Conservation (phyloP, 495 filamentous ascomycete species). For the Talaromyces trachyspermus region DNA sequence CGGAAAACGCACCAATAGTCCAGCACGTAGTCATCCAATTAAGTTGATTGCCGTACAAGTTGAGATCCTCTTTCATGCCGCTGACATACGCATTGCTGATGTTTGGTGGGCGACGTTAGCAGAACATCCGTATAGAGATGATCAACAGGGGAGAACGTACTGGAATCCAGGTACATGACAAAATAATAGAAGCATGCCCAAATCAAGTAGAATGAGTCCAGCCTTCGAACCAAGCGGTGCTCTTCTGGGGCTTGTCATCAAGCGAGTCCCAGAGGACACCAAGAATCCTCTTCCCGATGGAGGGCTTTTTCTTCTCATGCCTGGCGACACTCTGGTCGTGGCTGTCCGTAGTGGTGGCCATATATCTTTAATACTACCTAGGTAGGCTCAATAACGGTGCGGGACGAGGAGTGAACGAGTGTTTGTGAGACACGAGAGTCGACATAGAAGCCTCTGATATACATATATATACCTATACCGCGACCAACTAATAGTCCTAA, state of each 20-base stretch:
- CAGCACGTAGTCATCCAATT: conserved; percentile 47
- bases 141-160: not conserved
- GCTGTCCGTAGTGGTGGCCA: too few relatives aligned
- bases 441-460: too few relatives aligned
- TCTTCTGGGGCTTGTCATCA: conserved; percentile 10
- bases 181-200: conserved; percentile 5
- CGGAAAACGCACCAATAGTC: conserved; percentile 40
- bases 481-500: too few relatives aligned
- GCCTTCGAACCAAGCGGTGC: conserved; percentile 5
- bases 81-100: conserved; percentile 8
- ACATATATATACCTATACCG: too few relatives aligned
- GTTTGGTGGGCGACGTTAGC: not conserved
- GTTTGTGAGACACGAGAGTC: too few relatives aligned
- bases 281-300: conserved; percentile 1
- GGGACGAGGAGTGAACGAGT: too few relatives aligned
- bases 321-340: too few relatives aligned
- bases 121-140: not conserved
- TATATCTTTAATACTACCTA: too few relatives aligned
- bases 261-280: conserved; percentile 7
- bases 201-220: conserved; percentile 1
- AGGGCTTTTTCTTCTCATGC: too few relatives aligned
- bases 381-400: too few relatives aligned
- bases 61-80: conserved; percentile 53
- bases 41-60: conserved; percentile 47
- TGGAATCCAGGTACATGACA: conserved; percentile 8